phyloP scores from a whole-genome alignment of 2,329 filamentous ascomycete species.

The Nothomitra cinnamomea region DNA sequence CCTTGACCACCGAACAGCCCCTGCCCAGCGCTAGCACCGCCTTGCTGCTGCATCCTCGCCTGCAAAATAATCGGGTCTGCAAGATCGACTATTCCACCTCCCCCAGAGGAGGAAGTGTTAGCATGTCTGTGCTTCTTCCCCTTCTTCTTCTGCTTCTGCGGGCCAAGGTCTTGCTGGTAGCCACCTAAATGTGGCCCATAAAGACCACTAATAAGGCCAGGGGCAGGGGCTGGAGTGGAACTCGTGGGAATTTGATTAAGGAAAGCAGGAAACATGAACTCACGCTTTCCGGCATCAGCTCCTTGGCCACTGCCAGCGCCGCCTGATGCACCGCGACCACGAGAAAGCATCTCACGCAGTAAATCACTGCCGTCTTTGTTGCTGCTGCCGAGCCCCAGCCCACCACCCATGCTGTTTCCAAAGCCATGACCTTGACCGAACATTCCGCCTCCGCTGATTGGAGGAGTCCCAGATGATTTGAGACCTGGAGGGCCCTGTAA shows the following conservation, averaged over 20 bases:
- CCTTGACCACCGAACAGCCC: conserved; percentile 76
- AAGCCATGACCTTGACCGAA: conserved; percentile 83
- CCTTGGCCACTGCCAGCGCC: conserved; percentile 48
- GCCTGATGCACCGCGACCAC: conserved; percentile 41
- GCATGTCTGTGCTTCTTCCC: conserved; percentile 99
- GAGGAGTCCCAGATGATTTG: conserved; percentile 87
- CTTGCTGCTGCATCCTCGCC: conserved; percentile 86
- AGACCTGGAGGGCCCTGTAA: conserved; percentile 88
- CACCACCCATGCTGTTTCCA: conserved; percentile 43
- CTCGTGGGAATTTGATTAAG: conserved; percentile 73
- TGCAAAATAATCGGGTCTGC: conserved; percentile 99
- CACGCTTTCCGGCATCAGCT: conserved; percentile 88
- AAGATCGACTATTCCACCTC: conserved; percentile 99
- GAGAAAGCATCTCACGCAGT: conserved; percentile 59
- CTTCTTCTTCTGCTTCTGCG: conserved; percentile 98
- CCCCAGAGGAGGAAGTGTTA: conserved; percentile 99
- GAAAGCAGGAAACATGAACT: conserved; percentile 78
- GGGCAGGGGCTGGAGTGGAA: conserved; percentile 74
- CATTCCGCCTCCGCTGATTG: conserved; percentile 61
- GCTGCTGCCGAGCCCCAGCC: conserved; percentile 43
- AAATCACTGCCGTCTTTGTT: conserved; percentile 58
- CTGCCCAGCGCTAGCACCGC: conserved; percentile 70
- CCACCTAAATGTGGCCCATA: conserved; percentile 73
- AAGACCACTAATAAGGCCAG: conserved; percentile 79
- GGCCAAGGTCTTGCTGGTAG: conserved; percentile 80